Conservation (phyloP, 441 rosid species). For the Jatropha podagrica region DNA sequence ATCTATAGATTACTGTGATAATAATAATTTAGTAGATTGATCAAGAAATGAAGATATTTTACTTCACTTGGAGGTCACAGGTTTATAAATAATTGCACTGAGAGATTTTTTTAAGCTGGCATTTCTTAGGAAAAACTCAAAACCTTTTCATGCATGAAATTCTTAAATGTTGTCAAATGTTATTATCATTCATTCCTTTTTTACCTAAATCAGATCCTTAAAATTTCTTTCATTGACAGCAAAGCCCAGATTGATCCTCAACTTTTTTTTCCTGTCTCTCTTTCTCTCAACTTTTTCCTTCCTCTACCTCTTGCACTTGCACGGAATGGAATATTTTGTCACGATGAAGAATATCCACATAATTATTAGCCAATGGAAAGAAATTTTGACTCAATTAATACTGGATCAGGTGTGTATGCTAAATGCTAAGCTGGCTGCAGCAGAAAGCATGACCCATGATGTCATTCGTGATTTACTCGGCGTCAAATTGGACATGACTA, state of each 20-base stretch:
- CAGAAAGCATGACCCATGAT: slow-evolving; percentile 98
- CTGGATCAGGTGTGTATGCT: slow-evolving; percentile 66
- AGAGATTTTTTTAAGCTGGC: not conserved
- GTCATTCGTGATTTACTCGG: slow-evolving; percentile 95
- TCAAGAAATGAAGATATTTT: not conserved
- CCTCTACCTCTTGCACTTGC: not conserved
- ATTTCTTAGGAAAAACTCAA: not conserved
- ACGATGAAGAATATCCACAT: not conserved
- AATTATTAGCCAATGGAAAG: not conserved
- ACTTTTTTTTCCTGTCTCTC: too few species aligned
- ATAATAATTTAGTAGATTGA: not conserved
- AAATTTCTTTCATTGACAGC: not conserved
- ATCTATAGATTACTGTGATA: not conserved
- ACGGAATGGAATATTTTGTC: not conserved
- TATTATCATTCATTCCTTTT: not conserved
- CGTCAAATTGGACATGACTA: slow-evolving; percentile 82
- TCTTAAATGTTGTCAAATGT: not conserved
- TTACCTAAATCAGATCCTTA: not conserved
- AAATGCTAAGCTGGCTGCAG: slow-evolving; percentile 82
- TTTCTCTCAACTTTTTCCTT: too few species aligned
- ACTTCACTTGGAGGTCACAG: not conserved
- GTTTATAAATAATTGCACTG: not conserved
- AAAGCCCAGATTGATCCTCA: not conserved
- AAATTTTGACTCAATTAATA: slow-evolving; percentile 15
- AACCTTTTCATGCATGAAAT: not conserved